phyloP scores from a whole-genome alignment of 345 rosid genomes.

The Mallotus nudiflorus region DNA sequence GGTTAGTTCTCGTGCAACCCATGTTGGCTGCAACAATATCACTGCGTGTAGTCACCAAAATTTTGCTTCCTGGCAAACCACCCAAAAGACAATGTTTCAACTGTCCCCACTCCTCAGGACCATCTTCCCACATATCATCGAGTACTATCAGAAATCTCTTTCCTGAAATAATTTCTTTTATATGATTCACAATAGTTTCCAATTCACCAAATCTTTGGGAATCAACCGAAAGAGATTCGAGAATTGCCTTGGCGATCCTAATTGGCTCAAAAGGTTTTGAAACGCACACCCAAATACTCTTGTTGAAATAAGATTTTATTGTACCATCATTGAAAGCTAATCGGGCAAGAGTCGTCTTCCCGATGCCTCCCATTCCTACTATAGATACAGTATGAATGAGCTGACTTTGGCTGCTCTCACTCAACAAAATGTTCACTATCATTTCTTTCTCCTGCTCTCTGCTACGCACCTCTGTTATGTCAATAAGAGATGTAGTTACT shows the following conservation, averaged over 20 bases:
- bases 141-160: neutral
- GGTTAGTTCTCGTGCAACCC: neutral
- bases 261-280: conserved; percentile 13
- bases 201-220: neutral
- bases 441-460: neutral
- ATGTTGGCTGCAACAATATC: neutral
- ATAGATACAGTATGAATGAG: neutral
- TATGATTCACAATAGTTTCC: neutral
- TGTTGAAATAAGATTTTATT: neutral
- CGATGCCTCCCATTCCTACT: conserved; percentile 12
- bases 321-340: neutral
- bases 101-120: neutral
- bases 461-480: neutral
- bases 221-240: neutral
- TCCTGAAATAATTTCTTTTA: neutral
- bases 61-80: neutral
- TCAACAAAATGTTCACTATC: neutral
- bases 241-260: conserved; percentile 6
- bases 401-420: neutral
- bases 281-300: conserved; percentile 18
- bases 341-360: conserved; percentile 17
- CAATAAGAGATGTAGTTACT: neutral
- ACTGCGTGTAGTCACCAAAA: conserved; percentile 4
- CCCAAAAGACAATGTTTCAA: neutral
- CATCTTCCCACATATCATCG: conserved; percentile 16